These are phyloP conservation scores for Zygoascus flipseniorum DNA, from an alignment of 805 yeast genomes.

Conservation along the genomic window DNA sequence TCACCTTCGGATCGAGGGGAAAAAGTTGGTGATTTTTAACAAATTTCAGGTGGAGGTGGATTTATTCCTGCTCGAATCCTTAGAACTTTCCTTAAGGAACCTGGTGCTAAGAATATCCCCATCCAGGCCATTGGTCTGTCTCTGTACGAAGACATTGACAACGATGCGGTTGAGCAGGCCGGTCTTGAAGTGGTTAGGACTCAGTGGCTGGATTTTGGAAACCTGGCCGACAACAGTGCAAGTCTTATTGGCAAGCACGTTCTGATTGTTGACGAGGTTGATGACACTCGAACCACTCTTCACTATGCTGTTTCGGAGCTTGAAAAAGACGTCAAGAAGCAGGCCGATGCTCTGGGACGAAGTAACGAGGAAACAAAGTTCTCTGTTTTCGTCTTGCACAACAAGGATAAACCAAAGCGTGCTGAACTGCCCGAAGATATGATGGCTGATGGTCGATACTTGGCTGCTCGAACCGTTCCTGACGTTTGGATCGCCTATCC, in stretches of 20 bases:
- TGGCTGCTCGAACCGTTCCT: conserved; percentile 65
- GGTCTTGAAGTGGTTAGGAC: conserved; percentile 81
- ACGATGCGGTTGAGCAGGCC: conserved; percentile 38
- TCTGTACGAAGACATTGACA: conserved; percentile 72
- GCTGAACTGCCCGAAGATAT: conserved; percentile 60
- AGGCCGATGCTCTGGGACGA: conserved; percentile 53
- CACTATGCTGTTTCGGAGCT: conserved; percentile 77
- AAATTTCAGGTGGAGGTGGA: conserved; percentile 67
- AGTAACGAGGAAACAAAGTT: conserved; percentile 53
- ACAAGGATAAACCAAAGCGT: conserved; percentile 72
- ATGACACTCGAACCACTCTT: conserved; percentile 83
- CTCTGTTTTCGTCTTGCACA: conserved; percentile 74
- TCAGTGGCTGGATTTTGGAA: conserved; percentile 83
- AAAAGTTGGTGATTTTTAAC: background rate
- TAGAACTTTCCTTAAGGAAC: conserved; percentile 83
- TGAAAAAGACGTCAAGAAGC: conserved; percentile 52
- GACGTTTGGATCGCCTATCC: conserved; percentile 87
- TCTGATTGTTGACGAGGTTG: conserved; percentile 83
- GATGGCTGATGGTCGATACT: conserved; percentile 56
- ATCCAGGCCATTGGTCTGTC: conserved; percentile 93
- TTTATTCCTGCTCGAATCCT: conserved; percentile 95
- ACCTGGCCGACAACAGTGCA: conserved; percentile 58
- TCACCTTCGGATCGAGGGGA: background rate
- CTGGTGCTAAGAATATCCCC: conserved; percentile 80
- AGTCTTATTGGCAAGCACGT: conserved; percentile 74